Evolutionary conservation across 495 filamentous ascomycete species (phyloP).

Genomic region (Tuber indicum): DNA sequence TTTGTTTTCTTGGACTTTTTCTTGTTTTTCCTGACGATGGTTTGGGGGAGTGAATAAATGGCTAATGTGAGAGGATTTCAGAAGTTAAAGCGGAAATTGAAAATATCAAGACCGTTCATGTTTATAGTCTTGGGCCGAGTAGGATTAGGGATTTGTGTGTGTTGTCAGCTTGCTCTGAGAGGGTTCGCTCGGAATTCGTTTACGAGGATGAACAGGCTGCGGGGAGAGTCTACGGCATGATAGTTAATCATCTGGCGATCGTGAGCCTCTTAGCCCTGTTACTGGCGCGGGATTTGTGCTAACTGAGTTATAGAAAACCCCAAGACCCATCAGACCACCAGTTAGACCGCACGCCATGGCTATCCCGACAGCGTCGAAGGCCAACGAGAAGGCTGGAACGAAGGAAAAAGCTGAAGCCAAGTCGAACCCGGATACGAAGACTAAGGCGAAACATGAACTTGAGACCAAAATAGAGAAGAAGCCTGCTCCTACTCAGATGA

Average conservation of each 20-base stretch:
- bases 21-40: not conserved
- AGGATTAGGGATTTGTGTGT: constrained; percentile 44
- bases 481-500: constrained; percentile 3
- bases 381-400: constrained; percentile 17
- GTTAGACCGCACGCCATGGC: not conserved
- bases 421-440: constrained; percentile 28
- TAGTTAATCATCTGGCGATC: not conserved
- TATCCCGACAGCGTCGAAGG: not conserved
- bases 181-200: constrained; percentile 29
- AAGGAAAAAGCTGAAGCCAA: constrained; percentile 43
- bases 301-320: not conserved
- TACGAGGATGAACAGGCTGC: not conserved
- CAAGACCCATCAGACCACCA: not conserved
- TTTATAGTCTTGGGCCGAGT: constrained; percentile 73
- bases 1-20: constrained; percentile 40
- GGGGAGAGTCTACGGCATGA: not conserved
- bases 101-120: constrained; percentile 65
- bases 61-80: not conserved
- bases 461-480: constrained; percentile 43
- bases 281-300: not conserved
- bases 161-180: constrained; percentile 44
- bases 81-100: constrained; percentile 63
- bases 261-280: not conserved
- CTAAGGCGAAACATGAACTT: constrained; percentile 6
- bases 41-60: constrained; percentile 19